Base-by-base conservation (phyloP, 495 filamentous ascomycete genomes). In the Penicillium arizonense region DNA sequence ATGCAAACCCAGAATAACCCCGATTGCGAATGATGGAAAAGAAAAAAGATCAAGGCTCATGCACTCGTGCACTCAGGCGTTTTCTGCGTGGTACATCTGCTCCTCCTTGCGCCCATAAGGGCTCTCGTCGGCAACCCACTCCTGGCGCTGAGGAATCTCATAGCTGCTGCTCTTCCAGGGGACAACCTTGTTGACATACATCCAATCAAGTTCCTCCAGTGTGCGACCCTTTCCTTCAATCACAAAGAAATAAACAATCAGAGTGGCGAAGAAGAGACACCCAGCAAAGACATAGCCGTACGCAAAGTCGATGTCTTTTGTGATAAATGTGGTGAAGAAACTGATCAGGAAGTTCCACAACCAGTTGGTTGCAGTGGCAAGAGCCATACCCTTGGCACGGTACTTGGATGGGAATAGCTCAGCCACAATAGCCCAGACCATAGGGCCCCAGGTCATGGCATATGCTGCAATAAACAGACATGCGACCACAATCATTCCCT, bases 331-430 rank as follows among this genome's bases (percentile, higher is more conserved):
- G 0, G 88, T 90, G 68, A 91, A 87, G 74, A 91, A 90, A 9
- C 82, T 80, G 55, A 93, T 80, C 44, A 92, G 63, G 74, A 92
- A 96, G 65, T 94, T 96, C 85, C 85, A 92, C 20, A 84, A 73
- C 90, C 90, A 95, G 73, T 93, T 95, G 32, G 83, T 81, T 8
- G 86, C 82, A 0, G 90, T 92, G 4, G 87, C 84, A 8, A 90
- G 61, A 14, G 85, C 84, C 83, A 91, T 90, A 47, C 78, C 83
- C 34, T 82, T 81, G 8, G 87, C 87, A 41, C 89, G 82, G 61
- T 88, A 89, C 47, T 83, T 76, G 39, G 82, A 80, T 6, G 90
- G 89, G 69, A 89, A 95, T 36, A 93, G 80, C 69, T 96, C 90
- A 8, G 86, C 87, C 10, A 83, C 79, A 28, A 89, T 84, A 16